A percentile compares a stretch with the other conserved stretches of the same genome.
phyloP scores from a whole-genome alignment of 805 yeast genomes.

The Torulaspora gathmanii region DNA sequence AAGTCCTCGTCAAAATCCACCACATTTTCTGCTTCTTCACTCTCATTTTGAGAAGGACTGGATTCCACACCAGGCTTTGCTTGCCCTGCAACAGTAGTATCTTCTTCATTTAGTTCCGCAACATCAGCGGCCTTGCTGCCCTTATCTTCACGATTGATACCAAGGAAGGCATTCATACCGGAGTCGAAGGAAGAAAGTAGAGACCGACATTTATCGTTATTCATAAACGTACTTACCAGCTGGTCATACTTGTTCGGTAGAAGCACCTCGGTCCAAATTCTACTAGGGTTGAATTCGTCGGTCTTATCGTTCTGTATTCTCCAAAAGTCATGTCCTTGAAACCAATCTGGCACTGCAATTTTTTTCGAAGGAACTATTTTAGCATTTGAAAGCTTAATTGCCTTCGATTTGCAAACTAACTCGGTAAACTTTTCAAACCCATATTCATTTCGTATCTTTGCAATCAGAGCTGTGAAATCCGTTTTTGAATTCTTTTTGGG shows the following conservation, averaged over 20 bases:
- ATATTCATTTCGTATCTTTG: constrained; percentile 6
- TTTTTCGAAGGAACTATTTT: constrained; percentile 20
- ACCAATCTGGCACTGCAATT: constrained; percentile 26
- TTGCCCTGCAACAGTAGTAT: constrained; percentile 21
- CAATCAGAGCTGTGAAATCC: constrained; percentile 11
- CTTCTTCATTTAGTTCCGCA: constrained; percentile 1
- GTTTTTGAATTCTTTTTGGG: constrained; percentile 13
- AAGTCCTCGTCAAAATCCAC: constrained; percentile 26
- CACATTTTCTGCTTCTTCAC: constrained; percentile 15
- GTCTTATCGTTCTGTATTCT: constrained; percentile 32
- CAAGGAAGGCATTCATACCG: constrained; percentile 38
- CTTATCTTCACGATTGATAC: constrained; percentile 29
- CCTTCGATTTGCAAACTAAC: constrained; percentile 25
- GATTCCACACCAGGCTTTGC: constrained; percentile 21
- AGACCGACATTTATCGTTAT: constrained; percentile 46
- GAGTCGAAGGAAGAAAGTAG: constrained; percentile 39
- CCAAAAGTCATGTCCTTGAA: constrained; percentile 24
- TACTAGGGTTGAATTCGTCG: constrained; percentile 42
- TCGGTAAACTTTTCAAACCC: constrained; percentile 21
- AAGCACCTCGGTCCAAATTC: constrained; percentile 38
- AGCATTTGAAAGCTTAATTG: constrained; percentile 23
- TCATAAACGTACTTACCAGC: constrained; percentile 41
- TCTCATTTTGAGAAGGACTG: constrained; percentile 19
- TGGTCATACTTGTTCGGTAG: constrained; percentile 25
- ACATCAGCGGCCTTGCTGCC: constrained; percentile 8